Evolutionary conservation across 768 basidiomycete genomes (phyloP).

Genomic region (Russula olivacea): DNA sequence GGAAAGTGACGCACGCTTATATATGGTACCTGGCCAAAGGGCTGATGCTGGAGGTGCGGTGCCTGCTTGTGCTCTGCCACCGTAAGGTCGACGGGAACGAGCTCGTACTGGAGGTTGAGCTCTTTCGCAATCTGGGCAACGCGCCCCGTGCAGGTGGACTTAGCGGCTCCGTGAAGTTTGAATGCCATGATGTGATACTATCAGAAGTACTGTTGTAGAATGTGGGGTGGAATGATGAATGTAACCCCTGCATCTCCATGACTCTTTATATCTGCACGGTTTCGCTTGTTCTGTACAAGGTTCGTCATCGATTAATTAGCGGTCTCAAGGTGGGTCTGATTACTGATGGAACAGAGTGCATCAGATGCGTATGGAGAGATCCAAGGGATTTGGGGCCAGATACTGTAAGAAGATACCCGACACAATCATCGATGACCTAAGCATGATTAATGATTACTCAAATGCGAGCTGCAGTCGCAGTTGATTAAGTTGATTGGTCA

Average conservation of each 20-base stretch:
- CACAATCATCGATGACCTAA: no score
- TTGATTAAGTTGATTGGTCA: no score
- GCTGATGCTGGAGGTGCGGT: slow-evolving; percentile 2
- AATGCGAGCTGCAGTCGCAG: no score
- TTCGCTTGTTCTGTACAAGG: no score
- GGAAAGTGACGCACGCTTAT: not conserved
- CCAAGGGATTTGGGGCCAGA: no score
- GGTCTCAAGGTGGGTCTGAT: no score
- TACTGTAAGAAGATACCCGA: no score
- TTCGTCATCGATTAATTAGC: no score
- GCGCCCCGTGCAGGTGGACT: slow-evolving; percentile 6
- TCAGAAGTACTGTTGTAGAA: no score
- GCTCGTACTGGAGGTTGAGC: slow-evolving; percentile 1
- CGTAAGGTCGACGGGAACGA: not conserved
- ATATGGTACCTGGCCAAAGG: slow-evolving; percentile 20
- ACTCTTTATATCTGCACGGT: not conserved
- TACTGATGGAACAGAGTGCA: no score
- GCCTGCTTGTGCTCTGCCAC: slow-evolving; percentile 6
- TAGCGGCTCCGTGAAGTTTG: not conserved
- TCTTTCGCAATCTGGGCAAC: slow-evolving; percentile 14
- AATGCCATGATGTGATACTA: not conserved
- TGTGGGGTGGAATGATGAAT: not conserved
- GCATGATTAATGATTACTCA: no score
- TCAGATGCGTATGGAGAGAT: no score
- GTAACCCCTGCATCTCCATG: not conserved